phyloP scores from a whole-genome alignment of 805 yeast species.

The Ogataea wickerhamii region DNA sequence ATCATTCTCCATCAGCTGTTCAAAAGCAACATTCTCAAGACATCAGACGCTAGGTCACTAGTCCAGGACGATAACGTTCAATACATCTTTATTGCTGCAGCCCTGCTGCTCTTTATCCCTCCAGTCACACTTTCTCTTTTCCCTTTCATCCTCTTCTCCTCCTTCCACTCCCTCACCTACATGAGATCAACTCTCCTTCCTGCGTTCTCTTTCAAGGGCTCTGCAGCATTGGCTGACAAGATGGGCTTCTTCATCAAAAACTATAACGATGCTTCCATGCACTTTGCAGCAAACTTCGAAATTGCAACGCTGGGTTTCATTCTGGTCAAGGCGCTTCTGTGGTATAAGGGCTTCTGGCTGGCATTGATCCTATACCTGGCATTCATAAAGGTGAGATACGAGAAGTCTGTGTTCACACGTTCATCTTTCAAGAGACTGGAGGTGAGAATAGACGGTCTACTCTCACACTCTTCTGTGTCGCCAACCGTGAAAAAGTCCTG shows the following conservation, averaged over 20 bases:
- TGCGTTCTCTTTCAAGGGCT: slow-evolving; percentile 36
- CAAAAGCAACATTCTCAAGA: slow-evolving; percentile 30
- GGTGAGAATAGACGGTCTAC: slow-evolving; percentile 54
- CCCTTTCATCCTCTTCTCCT: slow-evolving; percentile 74
- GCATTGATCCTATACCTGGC: slow-evolving; percentile 50
- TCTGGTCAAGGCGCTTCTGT: slow-evolving; percentile 43
- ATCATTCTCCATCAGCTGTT: slow-evolving; percentile 66
- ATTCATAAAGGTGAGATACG: slow-evolving; percentile 76
- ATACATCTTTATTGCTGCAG: slow-evolving; percentile 56
- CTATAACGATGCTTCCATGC: slow-evolving; percentile 58
- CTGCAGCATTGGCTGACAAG: slow-evolving; percentile 9
- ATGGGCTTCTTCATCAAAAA: slow-evolving; percentile 45
- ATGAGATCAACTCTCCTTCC: slow-evolving; percentile 65
- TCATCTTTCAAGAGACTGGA: slow-evolving; percentile 60
- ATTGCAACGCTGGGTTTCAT: slow-evolving; percentile 24
- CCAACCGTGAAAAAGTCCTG: slow-evolving; percentile 46
- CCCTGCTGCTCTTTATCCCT: slow-evolving; percentile 56
- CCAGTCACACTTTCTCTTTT: slow-evolving; percentile 57
- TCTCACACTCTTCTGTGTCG: slow-evolving; percentile 53
- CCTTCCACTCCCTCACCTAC: slow-evolving; percentile 80
- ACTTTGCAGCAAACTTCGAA: slow-evolving; percentile 58
- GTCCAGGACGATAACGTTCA: slow-evolving; percentile 48
- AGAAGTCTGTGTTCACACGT: slow-evolving; percentile 70
- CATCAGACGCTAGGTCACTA: slow-evolving; percentile 25
- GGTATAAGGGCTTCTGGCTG: slow-evolving; percentile 60